Evolutionary conservation across 371 early-diverging fungal genomes (phyloP), one percentile per base, ranked within the genome.

Genomic region (Mortierella sp.): DNA sequence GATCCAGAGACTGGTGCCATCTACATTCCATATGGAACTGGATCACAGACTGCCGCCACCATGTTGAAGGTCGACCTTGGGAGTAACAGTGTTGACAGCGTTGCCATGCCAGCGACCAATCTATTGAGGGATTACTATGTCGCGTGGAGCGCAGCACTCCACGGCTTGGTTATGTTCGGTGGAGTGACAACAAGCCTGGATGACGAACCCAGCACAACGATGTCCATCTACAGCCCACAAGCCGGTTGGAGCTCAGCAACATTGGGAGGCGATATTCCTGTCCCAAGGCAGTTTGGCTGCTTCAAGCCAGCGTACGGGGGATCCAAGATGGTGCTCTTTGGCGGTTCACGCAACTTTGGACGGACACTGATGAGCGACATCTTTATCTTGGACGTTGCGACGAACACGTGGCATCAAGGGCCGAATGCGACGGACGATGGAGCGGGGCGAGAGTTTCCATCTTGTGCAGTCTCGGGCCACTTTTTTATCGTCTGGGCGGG

Each of bases 281-380:
- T 12, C 7, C 64, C 34, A 7, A 34, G 34, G 56, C 46, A 47
- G 49, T 16, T 8, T 9, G 19, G 41, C 30, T 55, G 64, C 50
- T 41, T 64, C 14, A 42, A 41, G 26, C 21, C 55, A 2, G 57
- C 64, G 3, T 46, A 56, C 39, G 27, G 50, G 0, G 64, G 50
- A 4, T 14, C 64, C 18, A 55, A 28, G 43, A 16, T 64, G 31
- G 42, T 64, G 0, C 38, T 64, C 5, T 64, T 64, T 51, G 56
- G 64, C 8, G 64, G 64, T 14, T 10, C 26, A 2, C 14, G 14
- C 12, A 16, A 26, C 5, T 7, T 8, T 10, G 9, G 56, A 41
- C 3, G 21, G 23, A 21, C 26, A 26, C 19, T 14, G 39, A 2
- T 49, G 28, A 42, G 23, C 7, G 64, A 64, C 57, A 64, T 64